Conservation (phyloP, 306 rosid species). For the Glycine latifolia region DNA sequence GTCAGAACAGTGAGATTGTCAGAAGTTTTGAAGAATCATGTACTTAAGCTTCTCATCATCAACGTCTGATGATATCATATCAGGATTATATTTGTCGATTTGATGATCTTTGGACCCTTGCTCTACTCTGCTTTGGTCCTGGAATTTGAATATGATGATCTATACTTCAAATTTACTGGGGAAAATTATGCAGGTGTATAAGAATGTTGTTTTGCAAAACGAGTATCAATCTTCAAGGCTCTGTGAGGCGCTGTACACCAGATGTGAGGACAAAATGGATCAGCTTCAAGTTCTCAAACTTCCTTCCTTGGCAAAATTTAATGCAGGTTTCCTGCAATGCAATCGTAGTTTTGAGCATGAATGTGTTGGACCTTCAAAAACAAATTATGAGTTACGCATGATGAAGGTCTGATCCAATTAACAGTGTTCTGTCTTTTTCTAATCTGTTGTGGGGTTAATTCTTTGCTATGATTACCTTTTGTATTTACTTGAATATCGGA, state of each 20-base stretch:
- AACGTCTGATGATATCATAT: conserved; percentile 1
- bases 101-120: conserved; percentile 33
- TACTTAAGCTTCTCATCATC: conserved; percentile 12
- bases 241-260: conserved; percentile 81
- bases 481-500: conserved; percentile 1
- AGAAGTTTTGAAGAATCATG: conserved; percentile 4
- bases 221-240: conserved; percentile 87
- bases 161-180: conserved; percentile 31
- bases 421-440: background rate
- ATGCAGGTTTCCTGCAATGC: conserved; percentile 90
- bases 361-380: conserved; percentile 91
- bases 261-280: conserved; percentile 93
- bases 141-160: conserved; percentile 20
- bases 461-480: background rate
- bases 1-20: conserved; percentile 8
- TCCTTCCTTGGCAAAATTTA: conserved; percentile 95
- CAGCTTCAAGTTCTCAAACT: conserved; percentile 91
- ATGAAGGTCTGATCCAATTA: conserved; percentile 65
- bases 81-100: background rate
- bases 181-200: conserved; percentile 60
- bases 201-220: conserved; percentile 69
- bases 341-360: conserved; percentile 75
- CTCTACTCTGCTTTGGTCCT: conserved; percentile 6
- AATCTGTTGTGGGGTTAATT: background rate
- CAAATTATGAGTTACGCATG: conserved; percentile 81